A percentile compares a stretch with the other conserved stretches of the same genome.
Evolutionary conservation across 2,329 filamentous ascomycete species (phyloP).

Genomic region (Teratosphaeria nubilosa): DNA sequence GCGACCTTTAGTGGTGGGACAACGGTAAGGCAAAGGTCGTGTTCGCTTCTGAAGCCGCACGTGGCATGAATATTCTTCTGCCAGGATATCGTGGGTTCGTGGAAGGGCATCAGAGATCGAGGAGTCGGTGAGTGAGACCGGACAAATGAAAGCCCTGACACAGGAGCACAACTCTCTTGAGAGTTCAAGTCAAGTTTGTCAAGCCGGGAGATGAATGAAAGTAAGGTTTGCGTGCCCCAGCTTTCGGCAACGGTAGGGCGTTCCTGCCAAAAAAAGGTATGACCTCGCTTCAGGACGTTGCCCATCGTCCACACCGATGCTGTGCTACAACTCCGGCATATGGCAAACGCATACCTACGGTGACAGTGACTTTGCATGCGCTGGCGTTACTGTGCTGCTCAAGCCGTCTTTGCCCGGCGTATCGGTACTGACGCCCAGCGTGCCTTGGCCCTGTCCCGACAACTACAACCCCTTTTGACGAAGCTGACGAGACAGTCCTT

Average conservation of each 20-base stretch:
- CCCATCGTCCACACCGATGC: neutral
- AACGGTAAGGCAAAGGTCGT: neutral
- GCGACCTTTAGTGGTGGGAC: neutral
- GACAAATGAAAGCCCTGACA: neutral
- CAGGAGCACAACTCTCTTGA: neutral
- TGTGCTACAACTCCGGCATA: neutral
- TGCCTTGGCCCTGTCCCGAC: neutral
- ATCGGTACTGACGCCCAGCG: neutral
- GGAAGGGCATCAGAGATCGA: neutral
- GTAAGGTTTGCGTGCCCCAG: neutral
- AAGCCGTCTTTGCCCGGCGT: neutral
- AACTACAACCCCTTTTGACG: neutral
- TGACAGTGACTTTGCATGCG: neutral
- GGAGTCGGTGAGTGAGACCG: neutral
- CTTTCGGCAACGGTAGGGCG: neutral
- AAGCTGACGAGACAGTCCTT: slow-evolving; percentile 1
- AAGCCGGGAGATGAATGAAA: neutral
- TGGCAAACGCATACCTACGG: neutral
- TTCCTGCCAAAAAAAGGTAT: neutral
- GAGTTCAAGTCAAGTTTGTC: neutral
- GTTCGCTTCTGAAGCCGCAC: neutral
- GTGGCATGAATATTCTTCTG: neutral
- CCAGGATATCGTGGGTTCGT: neutral
- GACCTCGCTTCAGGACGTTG: neutral
- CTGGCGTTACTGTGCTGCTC: neutral